Percentiles rank a stretch among this genome's conserved stretches.
Evolutionary conservation across 1,139 yeast species (phyloP).

Genomic region (Protomyces arabidopsidicola): DNA sequence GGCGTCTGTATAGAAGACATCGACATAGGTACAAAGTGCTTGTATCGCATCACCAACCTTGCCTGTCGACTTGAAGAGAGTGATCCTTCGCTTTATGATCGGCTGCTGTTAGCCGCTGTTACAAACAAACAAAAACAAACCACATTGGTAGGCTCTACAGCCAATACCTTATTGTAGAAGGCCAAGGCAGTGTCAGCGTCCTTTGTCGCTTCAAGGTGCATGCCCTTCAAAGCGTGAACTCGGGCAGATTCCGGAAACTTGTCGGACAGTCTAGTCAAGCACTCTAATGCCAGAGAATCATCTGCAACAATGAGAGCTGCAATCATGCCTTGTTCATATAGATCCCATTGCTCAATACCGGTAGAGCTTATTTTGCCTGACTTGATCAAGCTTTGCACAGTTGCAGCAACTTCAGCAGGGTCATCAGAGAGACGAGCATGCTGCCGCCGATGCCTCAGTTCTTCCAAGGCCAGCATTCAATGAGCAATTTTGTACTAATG

Average conservation of each 20-base stretch:
- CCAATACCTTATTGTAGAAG: constrained; percentile 23
- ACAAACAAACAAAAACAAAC: neutral
- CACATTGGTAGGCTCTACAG: constrained; percentile 26
- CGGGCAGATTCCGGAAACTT: constrained; percentile 24
- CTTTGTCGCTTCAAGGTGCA: constrained; percentile 28
- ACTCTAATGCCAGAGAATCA: constrained; percentile 26
- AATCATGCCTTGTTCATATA: constrained; percentile 28
- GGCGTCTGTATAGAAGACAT: constrained; percentile 63
- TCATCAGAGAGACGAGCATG: neutral
- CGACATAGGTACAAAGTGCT: constrained; percentile 50
- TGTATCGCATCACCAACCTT: constrained; percentile 38
- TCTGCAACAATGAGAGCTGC: constrained; percentile 29
- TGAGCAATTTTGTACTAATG: too few species aligned
- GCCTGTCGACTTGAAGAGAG: constrained; percentile 27
- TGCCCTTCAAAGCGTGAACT: constrained; percentile 29
- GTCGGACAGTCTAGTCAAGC: constrained; percentile 25
- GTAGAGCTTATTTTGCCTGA: constrained; percentile 1
- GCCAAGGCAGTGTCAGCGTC: constrained; percentile 24
- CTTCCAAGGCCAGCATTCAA: neutral
- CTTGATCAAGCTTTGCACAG: constrained; percentile 1
- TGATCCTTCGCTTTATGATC: constrained; percentile 26
- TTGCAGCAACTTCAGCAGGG: neutral
- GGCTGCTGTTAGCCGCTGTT: neutral
- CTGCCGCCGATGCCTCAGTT: neutral
- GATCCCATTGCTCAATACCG: constrained; percentile 27